Evolutionary conservation across 179 eudicot species (phyloP).

Genomic region (Monotropa hypopitys): DNA sequence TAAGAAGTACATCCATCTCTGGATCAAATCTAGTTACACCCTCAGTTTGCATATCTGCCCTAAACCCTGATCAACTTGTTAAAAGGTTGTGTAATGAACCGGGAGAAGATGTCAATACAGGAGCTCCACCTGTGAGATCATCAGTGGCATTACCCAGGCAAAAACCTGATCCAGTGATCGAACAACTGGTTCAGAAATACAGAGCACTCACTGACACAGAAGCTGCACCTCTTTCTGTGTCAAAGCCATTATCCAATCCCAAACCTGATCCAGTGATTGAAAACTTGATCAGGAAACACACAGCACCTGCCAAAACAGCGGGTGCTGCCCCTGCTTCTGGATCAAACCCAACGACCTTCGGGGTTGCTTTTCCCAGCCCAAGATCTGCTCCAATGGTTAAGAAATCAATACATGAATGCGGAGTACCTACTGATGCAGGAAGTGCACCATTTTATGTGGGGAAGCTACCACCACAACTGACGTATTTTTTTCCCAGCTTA

Average conservation of each 20-base stretch:
- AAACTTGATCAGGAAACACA: conserved; percentile 6
- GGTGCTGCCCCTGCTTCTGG: background rate
- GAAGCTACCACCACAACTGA: background rate
- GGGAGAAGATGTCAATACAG: background rate
- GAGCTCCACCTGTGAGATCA: background rate
- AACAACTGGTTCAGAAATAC: conserved; percentile 7
- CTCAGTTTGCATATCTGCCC: conserved; percentile 2
- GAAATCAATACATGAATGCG: background rate
- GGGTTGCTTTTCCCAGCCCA: conserved; percentile 8
- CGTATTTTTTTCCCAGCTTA: conserved; percentile 1
- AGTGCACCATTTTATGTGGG: background rate
- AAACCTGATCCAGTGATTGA: conserved; percentile 4
- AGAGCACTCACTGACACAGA: background rate
- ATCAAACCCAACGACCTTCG: background rate
- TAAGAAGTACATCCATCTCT: background rate
- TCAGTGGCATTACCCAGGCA: conserved; percentile 4
- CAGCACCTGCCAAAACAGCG: background rate
- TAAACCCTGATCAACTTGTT: background rate
- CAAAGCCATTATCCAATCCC: conserved; percentile 5
- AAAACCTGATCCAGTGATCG: conserved; percentile 2
- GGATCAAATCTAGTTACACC: conserved; percentile 3
- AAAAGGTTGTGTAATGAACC: background rate
- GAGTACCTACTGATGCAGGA: background rate
- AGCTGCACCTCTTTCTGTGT: conserved; percentile 3
- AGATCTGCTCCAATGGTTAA: conserved; percentile 7